Conservation (phyloP, 345 rosid genomes). For the Salix caprea region DNA sequence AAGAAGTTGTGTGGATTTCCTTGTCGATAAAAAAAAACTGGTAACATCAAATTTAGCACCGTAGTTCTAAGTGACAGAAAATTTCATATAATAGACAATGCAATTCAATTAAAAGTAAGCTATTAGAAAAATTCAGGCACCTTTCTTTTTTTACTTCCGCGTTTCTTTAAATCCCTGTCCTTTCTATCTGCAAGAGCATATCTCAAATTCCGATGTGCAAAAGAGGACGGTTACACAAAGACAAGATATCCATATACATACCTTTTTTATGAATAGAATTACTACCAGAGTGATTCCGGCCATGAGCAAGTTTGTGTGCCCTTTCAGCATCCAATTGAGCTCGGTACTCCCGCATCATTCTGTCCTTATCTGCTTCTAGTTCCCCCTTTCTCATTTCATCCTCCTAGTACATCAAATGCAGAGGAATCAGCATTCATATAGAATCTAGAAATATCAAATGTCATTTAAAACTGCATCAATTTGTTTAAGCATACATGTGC, state of each 20-base stretch:
- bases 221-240: slow-evolving; percentile 2
- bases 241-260: slow-evolving; percentile 20
- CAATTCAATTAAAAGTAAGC: not conserved
- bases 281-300: slow-evolving; percentile 69
- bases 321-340: slow-evolving; percentile 98
- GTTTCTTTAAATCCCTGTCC: slow-evolving; percentile 76
- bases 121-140: slow-evolving; percentile 28
- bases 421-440: not conserved
- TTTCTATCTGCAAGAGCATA: slow-evolving; percentile 59
- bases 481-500: not conserved
- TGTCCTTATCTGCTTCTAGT: slow-evolving; percentile 84
- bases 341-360: slow-evolving; percentile 96
- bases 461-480: not conserved
- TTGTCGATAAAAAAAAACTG: not conserved
- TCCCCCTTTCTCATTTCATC: slow-evolving; percentile 83
- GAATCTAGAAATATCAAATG: not conserved
- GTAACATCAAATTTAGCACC: not conserved
- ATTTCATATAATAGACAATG: not conserved
- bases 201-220: slow-evolving; percentile 11
- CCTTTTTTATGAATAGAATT: slow-evolving; percentile 60
- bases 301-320: slow-evolving; percentile 82
- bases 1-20: not conserved
- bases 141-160: slow-evolving; percentile 81
- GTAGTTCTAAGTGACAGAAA: not conserved
- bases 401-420: slow-evolving; percentile 47